Percentiles rank a stretch among this genome's conserved stretches.
These are phyloP conservation scores for Evernia prunastri DNA, from an alignment of 495 filamentous ascomycete species.

Conservation along the genomic window DNA sequence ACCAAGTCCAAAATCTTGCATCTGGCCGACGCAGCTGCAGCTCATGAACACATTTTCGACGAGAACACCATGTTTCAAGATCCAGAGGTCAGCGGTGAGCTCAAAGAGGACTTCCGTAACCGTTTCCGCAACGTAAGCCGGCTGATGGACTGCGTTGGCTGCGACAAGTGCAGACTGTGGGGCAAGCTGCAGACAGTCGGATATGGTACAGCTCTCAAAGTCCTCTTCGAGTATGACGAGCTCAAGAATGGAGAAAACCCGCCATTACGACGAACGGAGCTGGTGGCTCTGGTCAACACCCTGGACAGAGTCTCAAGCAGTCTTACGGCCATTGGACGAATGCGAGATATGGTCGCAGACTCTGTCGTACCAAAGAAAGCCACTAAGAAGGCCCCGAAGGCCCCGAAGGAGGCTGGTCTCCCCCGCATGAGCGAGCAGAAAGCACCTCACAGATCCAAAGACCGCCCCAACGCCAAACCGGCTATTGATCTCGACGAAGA, in stretches of 20 bases:
- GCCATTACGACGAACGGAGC: slow-evolving; percentile 73
- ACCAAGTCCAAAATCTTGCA: slow-evolving; percentile 74
- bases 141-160: slow-evolving; percentile 97
- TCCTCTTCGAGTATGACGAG: slow-evolving; percentile 91
- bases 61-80: slow-evolving; percentile 86
- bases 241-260: slow-evolving; percentile 68
- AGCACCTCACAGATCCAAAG: slow-evolving; percentile 20
- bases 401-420: slow-evolving; percentile 33
- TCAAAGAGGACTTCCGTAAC: slow-evolving; percentile 97
- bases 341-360: slow-evolving; percentile 56
- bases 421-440: slow-evolving; percentile 29
- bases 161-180: slow-evolving; percentile 97
- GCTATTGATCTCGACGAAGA: slow-evolving; percentile 39
- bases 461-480: slow-evolving; percentile 22
- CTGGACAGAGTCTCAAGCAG: slow-evolving; percentile 78
- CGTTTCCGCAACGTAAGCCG: slow-evolving; percentile 94
- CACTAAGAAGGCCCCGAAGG: slow-evolving; percentile 29
- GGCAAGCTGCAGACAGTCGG: slow-evolving; percentile 95
- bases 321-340: slow-evolving; percentile 64
- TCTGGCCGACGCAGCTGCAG: slow-evolving; percentile 59
- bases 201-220: slow-evolving; percentile 90
- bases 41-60: slow-evolving; percentile 77
- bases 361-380: slow-evolving; percentile 20
- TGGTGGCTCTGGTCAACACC: slow-evolving; percentile 92
- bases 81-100: slow-evolving; percentile 54